Evolutionary conservation across 345 rosid genomes (phyloP).

Genomic region (Nephelium lappaceum): DNA sequence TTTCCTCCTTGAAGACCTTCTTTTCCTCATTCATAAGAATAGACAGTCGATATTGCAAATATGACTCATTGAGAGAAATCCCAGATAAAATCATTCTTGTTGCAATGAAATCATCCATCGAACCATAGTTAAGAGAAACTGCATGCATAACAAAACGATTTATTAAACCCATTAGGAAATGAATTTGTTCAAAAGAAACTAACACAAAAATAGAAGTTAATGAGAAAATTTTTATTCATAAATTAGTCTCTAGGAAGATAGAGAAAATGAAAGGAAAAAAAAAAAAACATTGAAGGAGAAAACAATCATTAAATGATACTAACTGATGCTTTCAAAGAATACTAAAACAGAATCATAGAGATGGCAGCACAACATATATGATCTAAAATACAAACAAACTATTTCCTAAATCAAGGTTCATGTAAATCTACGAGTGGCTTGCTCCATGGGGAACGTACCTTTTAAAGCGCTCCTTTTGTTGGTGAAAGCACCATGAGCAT

Average conservation of each 20-base stretch:
- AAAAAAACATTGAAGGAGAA: not conserved
- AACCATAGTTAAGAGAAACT: slow-evolving; percentile 56
- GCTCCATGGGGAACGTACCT: slow-evolving; percentile 41
- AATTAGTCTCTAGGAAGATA: not conserved
- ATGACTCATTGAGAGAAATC: slow-evolving; percentile 71
- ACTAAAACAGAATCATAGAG: not conserved
- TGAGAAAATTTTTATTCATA: not conserved
- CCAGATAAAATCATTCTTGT: slow-evolving; percentile 65
- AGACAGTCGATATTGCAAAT: slow-evolving; percentile 49
- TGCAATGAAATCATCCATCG: slow-evolving; percentile 47
- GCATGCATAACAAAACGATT: slow-evolving; percentile 19
- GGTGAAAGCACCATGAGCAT: slow-evolving; percentile 40
- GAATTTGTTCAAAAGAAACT: not conserved
- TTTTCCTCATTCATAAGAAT: slow-evolving; percentile 45
- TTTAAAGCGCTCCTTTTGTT: slow-evolving; percentile 51
- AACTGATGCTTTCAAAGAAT: not conserved
- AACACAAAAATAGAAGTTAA: not conserved
- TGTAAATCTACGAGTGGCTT: not conserved
- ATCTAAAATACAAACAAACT: slow-evolving; percentile 1
- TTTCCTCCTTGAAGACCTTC: slow-evolving; percentile 58
- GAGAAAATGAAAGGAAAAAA: too few relatives aligned
- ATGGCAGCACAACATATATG: not conserved
- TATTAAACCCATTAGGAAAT: slow-evolving; percentile 3
- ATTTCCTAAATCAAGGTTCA: not conserved
- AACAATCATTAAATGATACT: not conserved